Evolutionary conservation across 2,329 filamentous ascomycete genomes (phyloP).

Genomic region (Ceratocystis cubensis): DNA sequence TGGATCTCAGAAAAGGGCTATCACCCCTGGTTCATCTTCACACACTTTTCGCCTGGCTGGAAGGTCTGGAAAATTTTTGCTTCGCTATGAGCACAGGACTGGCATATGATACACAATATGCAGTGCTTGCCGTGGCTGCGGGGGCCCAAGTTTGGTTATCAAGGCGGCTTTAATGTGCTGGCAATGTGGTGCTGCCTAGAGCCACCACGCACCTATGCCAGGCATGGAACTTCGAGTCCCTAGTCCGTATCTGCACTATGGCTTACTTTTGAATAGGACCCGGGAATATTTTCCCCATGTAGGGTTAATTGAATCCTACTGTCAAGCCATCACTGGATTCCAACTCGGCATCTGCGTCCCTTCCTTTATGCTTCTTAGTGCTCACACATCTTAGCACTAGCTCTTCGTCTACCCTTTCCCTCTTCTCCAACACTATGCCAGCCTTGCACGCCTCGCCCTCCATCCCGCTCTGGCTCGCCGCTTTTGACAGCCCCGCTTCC

Average conservation of each 20-base stretch:
- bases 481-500: neutral
- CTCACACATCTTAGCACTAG: neutral
- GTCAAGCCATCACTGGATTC: neutral
- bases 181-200: too few relatives aligned
- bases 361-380: neutral
- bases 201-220: too few relatives aligned
- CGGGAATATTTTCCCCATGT: neutral
- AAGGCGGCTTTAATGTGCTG: too few relatives aligned
- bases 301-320: neutral
- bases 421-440: constrained; percentile 2
- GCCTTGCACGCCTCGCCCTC: neutral
- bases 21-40: too few relatives aligned
- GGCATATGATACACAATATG: too few relatives aligned
- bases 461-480: neutral
- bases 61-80: too few relatives aligned
- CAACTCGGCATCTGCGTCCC: neutral
- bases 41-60: too few relatives aligned
- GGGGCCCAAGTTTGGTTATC: too few relatives aligned
- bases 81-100: too few relatives aligned
- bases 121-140: too few relatives aligned
- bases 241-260: neutral
- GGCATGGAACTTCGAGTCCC: neutral
- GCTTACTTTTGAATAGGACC: neutral
- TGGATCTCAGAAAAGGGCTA: too few relatives aligned
- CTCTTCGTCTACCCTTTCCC: neutral